Base-by-base conservation (phyloP, 805 yeast species). In the Suhomyces xylopsoci region DNA sequence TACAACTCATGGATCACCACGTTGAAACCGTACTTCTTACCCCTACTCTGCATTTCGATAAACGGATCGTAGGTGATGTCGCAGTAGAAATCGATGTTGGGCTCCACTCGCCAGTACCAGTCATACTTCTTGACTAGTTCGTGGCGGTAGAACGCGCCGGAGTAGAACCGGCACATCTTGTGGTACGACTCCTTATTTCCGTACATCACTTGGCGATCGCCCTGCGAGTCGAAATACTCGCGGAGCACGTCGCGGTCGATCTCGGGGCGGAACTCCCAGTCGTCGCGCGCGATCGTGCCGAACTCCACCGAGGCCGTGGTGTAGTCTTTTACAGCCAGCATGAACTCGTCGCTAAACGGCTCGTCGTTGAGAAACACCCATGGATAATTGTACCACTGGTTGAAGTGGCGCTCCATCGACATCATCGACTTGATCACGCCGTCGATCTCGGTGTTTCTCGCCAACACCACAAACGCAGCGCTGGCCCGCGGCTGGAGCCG, bases 71-170 rank as follows among this genome's bases (percentile, higher is more conserved):
- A 90, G 0, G 96, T 87, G 51, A 91, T 69, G 67, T 93, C 97
- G 70, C 99, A 93, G 66, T 79, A 90, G 64, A 90, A 90, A 58
- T 88, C 85, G 41, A 93, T 94, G 58, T 87, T 87, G 3, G 98
- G 98, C 68, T 94, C 99, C 10, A 94, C 90, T 51, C 98, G 79
- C 97, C 97, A 92, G 70, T 91, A 93, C 96, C 97, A 93, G 55
- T 91, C 90, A 51, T 83, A 78, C 54, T 83, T 79, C 48, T 69
- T 69, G 43, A 93, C 85, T 56, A 89, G 64, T 5, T 87, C 88
- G 67, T 93, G 97, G 54, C 85, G 81, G 71, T 82, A 90, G 64
- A 93, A 93, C 52, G 77, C 76, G 1, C 97, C 96, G 0, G 96
- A 83, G 64, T 88, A 90, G 66, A 85, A 92, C n/a, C 97, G 79